These are phyloP conservation scores for Huntiella decipiens DNA, from an alignment of 2,329 filamentous ascomycete genomes.

Conservation along the genomic window DNA sequence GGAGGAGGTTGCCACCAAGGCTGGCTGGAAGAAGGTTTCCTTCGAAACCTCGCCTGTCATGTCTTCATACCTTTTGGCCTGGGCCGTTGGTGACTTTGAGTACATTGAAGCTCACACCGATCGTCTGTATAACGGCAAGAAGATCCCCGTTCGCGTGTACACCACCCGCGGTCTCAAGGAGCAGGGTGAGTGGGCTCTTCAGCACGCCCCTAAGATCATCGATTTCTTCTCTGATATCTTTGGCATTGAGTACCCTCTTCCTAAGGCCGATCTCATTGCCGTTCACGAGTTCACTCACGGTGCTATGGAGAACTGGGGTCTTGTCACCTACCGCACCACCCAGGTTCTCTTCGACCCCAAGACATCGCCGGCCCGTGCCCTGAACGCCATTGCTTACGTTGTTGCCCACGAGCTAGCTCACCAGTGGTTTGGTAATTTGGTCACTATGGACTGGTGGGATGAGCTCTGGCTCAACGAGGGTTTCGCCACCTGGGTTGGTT, in stretches of 20 bases:
- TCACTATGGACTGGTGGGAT: slow-evolving; percentile 95
- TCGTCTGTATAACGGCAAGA: slow-evolving; percentile 78
- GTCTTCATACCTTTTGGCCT: slow-evolving; percentile 81
- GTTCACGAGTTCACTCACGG: slow-evolving; percentile 81
- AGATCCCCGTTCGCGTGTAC: slow-evolving; percentile 84
- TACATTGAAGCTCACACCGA: slow-evolving; percentile 84
- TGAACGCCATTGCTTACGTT: slow-evolving; percentile 88
- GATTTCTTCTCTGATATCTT: slow-evolving; percentile 96
- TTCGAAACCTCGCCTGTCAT: slow-evolving; percentile 78
- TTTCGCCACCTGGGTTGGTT: slow-evolving; percentile 96
- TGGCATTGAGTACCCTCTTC: slow-evolving; percentile 77
- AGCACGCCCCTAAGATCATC: slow-evolving; percentile 82
- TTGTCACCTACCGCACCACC: slow-evolving; percentile 90
- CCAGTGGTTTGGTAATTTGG: slow-evolving; percentile 89
- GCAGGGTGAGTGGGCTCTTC: slow-evolving; percentile 72
- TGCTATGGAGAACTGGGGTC: slow-evolving; percentile 91
- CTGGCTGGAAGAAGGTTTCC: slow-evolving; percentile 52
- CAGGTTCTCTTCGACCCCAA: slow-evolving; percentile 92
- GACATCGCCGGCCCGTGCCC: slow-evolving; percentile 74
- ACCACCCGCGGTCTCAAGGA: slow-evolving; percentile 88
- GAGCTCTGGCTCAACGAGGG: slow-evolving; percentile 90
- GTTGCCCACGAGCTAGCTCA: slow-evolving; percentile 96
- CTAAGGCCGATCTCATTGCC: slow-evolving; percentile 77
- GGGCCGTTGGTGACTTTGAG: slow-evolving; percentile 94
- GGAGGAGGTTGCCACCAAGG: slow-evolving; percentile 35